Conservation (phyloP, 129 eudicot genomes). For the Tagetes erecta region DNA sequence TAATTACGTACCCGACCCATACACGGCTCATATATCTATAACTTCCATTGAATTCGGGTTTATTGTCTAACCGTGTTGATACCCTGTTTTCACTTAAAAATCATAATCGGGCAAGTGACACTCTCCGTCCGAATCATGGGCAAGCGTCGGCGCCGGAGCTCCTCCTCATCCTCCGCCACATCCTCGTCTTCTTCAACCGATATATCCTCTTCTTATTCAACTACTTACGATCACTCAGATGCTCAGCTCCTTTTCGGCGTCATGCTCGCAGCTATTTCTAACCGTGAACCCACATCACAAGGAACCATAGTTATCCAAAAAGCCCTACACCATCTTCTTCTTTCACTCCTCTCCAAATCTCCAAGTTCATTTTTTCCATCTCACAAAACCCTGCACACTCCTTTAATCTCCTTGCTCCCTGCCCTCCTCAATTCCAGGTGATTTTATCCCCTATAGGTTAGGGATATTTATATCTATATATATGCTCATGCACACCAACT, state of each 20-base stretch:
- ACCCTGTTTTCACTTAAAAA: too few relatives aligned
- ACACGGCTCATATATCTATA: too few relatives aligned
- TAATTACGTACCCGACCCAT: too few relatives aligned
- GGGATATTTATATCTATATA: too few relatives aligned
- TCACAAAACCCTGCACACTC: slow-evolving; percentile 28
- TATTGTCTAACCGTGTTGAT: too few relatives aligned
- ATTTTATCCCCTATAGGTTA: neutral
- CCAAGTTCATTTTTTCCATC: slow-evolving; percentile 18
- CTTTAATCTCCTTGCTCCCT: slow-evolving; percentile 54
- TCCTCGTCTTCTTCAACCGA: slow-evolving; percentile 12
- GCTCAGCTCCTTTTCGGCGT: slow-evolving; percentile 39
- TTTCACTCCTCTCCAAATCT: slow-evolving; percentile 41
- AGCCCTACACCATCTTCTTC: slow-evolving; percentile 41
- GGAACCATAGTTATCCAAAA: slow-evolving; percentile 26
- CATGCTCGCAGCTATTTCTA: slow-evolving; percentile 48
- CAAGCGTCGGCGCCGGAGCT: slow-evolving; percentile 38
- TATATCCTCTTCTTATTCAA: slow-evolving; percentile 3
- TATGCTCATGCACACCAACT: too few relatives aligned
- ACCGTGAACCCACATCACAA: slow-evolving; percentile 20
- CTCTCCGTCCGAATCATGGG: slow-evolving; percentile 14
- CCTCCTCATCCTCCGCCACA: slow-evolving; percentile 24
- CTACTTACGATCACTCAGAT: slow-evolving; percentile 3
- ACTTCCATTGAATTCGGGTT: too few relatives aligned
- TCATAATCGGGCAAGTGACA: neutral
- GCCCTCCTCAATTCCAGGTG: slow-evolving; percentile 52